These are phyloP conservation scores for Poterioochromonas sp. DNA, from an alignment of 352 stramenopile species.

Conservation along the genomic window DNA sequence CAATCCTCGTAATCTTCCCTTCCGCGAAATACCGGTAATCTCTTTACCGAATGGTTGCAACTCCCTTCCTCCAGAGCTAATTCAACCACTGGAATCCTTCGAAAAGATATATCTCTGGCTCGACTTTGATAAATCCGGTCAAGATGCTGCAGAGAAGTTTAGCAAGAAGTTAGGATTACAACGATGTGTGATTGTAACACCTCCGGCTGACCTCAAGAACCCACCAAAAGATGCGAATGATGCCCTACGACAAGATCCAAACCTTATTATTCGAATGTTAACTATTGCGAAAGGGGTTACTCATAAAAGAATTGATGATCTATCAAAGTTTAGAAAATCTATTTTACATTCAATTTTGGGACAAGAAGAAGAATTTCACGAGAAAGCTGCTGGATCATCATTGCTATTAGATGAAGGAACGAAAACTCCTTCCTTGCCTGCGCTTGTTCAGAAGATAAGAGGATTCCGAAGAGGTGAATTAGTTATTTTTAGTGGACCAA, in stretches of 20 bases:
- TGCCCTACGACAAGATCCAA: slow-evolving; percentile 76
- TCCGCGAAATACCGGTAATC: slow-evolving; percentile 56
- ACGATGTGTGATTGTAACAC: slow-evolving; percentile 45
- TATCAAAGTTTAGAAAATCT: not conserved
- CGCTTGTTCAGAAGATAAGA: slow-evolving; percentile 89
- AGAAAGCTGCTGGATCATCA: too few relatives aligned
- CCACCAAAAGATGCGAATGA: slow-evolving; percentile 97
- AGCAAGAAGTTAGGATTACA: slow-evolving; percentile 82
- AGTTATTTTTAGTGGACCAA: slow-evolving; percentile 93
- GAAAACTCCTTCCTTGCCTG: slow-evolving; percentile 60
- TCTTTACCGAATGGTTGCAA: slow-evolving; percentile 94
- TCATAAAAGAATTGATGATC: slow-evolving; percentile 36
- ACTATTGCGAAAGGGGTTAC: slow-evolving; percentile 53
- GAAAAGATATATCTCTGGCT: slow-evolving; percentile 97
- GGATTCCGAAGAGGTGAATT: slow-evolving; percentile 90
- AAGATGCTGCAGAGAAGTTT: slow-evolving; percentile 91
- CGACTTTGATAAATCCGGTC: slow-evolving; percentile 88
- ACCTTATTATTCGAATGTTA: not conserved
- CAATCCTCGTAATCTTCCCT: not conserved
- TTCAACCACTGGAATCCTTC: slow-evolving; percentile 91
- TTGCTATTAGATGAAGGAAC: too few relatives aligned
- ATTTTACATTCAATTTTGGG: not conserved
- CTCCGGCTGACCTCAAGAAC: slow-evolving; percentile 26
- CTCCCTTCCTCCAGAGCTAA: slow-evolving; percentile 81
- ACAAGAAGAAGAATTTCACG: too few relatives aligned